A percentile compares a stretch with the other conserved stretches of the same genome.
phyloP scores from a whole-genome alignment of 345 rosid species.

The Salix udensis region DNA sequence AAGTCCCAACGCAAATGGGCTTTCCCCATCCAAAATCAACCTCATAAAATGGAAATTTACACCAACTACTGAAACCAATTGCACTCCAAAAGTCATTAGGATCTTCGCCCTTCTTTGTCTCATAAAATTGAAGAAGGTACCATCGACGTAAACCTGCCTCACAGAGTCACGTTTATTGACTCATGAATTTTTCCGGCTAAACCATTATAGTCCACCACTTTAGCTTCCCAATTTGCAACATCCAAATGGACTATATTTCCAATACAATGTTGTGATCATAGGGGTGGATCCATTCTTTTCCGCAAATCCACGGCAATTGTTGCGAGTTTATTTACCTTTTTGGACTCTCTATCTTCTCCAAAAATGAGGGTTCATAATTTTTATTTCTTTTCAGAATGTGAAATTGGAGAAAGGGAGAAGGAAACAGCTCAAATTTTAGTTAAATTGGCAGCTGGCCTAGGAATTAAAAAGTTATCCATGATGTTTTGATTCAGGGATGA shows the following conservation, averaged over 20 bases:
- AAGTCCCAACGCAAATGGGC: constrained; percentile 24
- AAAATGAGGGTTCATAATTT: no score
- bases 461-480: no score
- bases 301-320: constrained; percentile 11
- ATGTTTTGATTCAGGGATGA: no score
- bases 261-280: constrained; percentile 10
- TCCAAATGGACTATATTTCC: constrained; percentile 25
- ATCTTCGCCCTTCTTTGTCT: no score
- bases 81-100: not conserved
- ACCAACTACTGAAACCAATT: no score
- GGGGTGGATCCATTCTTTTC: constrained; percentile 20
- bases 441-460: no score
- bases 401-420: no score
- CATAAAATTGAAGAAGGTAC: not conserved
- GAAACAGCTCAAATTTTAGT: no score
- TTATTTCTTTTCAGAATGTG: no score
- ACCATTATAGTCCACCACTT: not conserved
- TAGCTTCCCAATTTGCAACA: constrained; percentile 3
- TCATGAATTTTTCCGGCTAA: constrained; percentile 8
- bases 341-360: not conserved
- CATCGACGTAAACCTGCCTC: constrained; percentile 15
- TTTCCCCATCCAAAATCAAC: constrained; percentile 38
- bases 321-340: not conserved
- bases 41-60: constrained; percentile 24
- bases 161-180: constrained; percentile 14